Evolutionary conservation across 1,284 basidiomycete species (phyloP), one percentile per base, ranked within the genome.

Genomic region (Pseudozyma pruni): DNA sequence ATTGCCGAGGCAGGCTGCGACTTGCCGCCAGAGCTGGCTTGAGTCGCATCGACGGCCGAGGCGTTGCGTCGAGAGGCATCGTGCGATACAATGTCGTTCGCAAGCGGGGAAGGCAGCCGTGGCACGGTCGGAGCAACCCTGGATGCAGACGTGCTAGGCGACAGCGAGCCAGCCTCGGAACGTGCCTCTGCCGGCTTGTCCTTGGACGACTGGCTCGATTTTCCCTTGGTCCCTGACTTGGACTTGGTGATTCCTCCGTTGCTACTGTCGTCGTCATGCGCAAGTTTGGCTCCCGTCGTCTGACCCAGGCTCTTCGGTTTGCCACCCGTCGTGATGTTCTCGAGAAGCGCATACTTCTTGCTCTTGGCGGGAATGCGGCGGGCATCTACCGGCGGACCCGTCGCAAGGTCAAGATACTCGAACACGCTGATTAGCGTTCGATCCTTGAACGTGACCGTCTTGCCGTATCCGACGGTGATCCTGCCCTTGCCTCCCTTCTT

Each of bases 371-470:
- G 79, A 8, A 77, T 77, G 4, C 84, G 75, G 39, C 82, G 80
- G 0, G 81, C 75, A 20, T 83, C 78, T 4, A 84, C 73, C 1
- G 85, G 85, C 8, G 83, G 83, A 2, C 85, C 85, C 23, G 81
- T 63, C 3, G 85, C 85, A 3, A 86, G 75, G 55, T 86, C 85
- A 29, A 86, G 83, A 53, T 84, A 83, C 54, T 85, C 85, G 56
- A 83, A 82, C 14, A 79, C 76, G 40, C 82, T 79, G 22, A 86
- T 80, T 9, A 85, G 68, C 9, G 66, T 76, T 13, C 84, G 79
- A 63, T 86, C 85, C 63, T 85, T 85, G 83, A 85, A 86, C 7
- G 84, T 79, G 23, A 85, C 80, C 0, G 81, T 73, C 52, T 83
- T 83, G 29, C 84, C 84, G 57, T 84, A 85, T 13, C 81, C 71